Percentiles rank a stretch among this genome's conserved stretches.
Evolutionary conservation across 2,329 filamentous ascomycete species (phyloP).

Genomic region (Grosmannia huntii): DNA sequence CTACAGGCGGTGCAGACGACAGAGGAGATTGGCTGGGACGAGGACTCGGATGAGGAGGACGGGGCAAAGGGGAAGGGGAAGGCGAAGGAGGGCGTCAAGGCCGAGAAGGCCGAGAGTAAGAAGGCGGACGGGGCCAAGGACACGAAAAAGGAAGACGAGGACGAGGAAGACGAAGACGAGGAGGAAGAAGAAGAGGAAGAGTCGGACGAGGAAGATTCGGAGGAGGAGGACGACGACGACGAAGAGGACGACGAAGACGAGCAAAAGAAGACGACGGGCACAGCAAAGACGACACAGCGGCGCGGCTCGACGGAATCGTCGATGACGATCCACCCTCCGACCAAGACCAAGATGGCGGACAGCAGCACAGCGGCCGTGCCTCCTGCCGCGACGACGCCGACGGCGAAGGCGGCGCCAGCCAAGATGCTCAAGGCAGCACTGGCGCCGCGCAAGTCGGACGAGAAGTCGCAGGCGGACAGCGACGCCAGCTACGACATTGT

Average conservation of each 20-base stretch:
- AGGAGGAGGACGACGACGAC: conserved; percentile 38
- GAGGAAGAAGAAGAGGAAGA: conserved; percentile 32
- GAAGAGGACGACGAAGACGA: conserved; percentile 38
- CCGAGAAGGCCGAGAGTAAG: conserved; percentile 56
- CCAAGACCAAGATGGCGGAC: neutral
- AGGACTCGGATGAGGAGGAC: conserved; percentile 29
- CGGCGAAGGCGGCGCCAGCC: conserved; percentile 13
- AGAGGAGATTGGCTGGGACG: conserved; percentile 59
- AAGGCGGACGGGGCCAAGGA: conserved; percentile 47
- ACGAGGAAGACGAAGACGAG: conserved; percentile 45
- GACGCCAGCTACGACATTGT: conserved; percentile 95
- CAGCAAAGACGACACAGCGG: conserved; percentile 16
- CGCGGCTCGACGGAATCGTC: conserved; percentile 42
- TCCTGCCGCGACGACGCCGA: conserved; percentile 10
- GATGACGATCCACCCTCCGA: conserved; percentile 42
- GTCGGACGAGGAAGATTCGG: conserved; percentile 15
- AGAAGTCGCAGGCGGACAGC: conserved; percentile 82
- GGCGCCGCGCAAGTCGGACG: conserved; percentile 64
- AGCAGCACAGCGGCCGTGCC: neutral
- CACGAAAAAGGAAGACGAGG: conserved; percentile 38
- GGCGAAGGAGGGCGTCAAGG: conserved; percentile 37
- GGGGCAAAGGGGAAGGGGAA: conserved; percentile 36
- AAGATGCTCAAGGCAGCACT: conserved; percentile 41
- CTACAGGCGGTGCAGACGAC: conserved; percentile 65
- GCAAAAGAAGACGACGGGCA: conserved; percentile 15